Evolutionary conservation across 2,329 filamentous ascomycete genomes (phyloP).

Genomic region (Talaromyces rugulosus): DNA sequence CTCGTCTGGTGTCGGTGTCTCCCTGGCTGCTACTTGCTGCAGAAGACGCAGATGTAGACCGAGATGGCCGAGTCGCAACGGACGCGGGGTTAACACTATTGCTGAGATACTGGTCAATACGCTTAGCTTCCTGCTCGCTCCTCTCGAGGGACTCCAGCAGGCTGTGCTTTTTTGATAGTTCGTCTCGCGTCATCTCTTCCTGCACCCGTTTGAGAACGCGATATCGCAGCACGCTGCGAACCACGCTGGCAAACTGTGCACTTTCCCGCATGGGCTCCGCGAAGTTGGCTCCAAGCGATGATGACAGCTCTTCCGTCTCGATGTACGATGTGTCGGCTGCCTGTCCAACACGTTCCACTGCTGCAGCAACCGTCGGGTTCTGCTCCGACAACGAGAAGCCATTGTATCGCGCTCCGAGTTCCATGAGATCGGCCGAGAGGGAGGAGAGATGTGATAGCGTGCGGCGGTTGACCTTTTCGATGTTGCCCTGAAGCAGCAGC

Average conservation of each 20-base stretch:
- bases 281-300: constrained; percentile 84
- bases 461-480: constrained; percentile 93
- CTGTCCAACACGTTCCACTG: constrained; percentile 91
- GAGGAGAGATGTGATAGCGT: constrained; percentile 81
- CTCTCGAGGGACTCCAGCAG: constrained; percentile 85
- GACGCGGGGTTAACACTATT: constrained; percentile 54
- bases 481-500: constrained; percentile 78
- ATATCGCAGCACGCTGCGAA: constrained; percentile 82
- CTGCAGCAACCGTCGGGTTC: constrained; percentile 79
- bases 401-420: constrained; percentile 93
- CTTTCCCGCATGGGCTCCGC: constrained; percentile 97
- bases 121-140: constrained; percentile 86
- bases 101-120: constrained; percentile 83
- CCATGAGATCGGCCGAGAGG: constrained; percentile 80
- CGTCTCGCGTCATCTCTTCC: constrained; percentile 94
- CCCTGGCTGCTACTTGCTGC: constrained; percentile 39
- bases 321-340: constrained; percentile 95
- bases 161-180: constrained; percentile 78
- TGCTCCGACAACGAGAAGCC: constrained; percentile 94
- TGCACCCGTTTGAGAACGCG: constrained; percentile 90
- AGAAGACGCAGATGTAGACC: constrained; percentile 60
- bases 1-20: constrained; percentile 48
- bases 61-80: constrained; percentile 48
- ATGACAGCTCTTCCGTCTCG: constrained; percentile 85
- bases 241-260: constrained; percentile 93